Evolutionary conservation across 768 basidiomycete genomes (phyloP), one percentile per base, ranked within the genome.

Genomic region (Candolleomyces eurysporus): DNA sequence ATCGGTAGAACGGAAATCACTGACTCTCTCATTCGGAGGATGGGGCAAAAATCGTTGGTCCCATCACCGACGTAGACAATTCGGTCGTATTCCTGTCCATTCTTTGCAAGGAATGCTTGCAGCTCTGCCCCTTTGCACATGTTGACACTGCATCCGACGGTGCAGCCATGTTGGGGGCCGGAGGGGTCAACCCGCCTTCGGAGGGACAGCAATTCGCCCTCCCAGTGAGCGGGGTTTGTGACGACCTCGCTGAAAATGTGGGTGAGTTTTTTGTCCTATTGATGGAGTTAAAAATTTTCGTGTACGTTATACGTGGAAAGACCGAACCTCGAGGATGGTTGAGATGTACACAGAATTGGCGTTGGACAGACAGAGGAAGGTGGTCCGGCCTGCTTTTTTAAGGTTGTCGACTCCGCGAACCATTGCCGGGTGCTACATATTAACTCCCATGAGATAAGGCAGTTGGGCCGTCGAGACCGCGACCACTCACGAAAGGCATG

Each of bases 51-150:
- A 72, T 99, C 97, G 72, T 98, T 98, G 16, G 82, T 80, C 1
- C 97, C 97, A 67, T 99, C 97, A 16, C 97, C 97, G 62, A 98
- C 82, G 72, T 97, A 99, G 48, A 92, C 80, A 65, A 97, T 79
- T 42, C 90, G 85, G 63, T 95, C 91, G 68, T 81, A 98, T 1
- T 76, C 70, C 16, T 82, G 78, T 10, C 80, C 78, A 61, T 89
- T 79, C 48, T 86, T 76, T 2, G 77, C 75, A 53, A 96, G 80
- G 76, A 91, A 98, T 1, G 86, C 86, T 10, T 88, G 84, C n/a
- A 99, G 81, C 71, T 99, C 97, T 63, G 92, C 89, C n/a, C 96
- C 96, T 80, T 99, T 99, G 81, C 97, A 99, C 96, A 99, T 97
- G 79, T 99, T 98, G 14, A 89, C 84, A 60, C 88, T 88, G 78